Evolutionary conservation across 108 stramenopile genomes (phyloP).

Genomic region (Seminavis robusta): DNA sequence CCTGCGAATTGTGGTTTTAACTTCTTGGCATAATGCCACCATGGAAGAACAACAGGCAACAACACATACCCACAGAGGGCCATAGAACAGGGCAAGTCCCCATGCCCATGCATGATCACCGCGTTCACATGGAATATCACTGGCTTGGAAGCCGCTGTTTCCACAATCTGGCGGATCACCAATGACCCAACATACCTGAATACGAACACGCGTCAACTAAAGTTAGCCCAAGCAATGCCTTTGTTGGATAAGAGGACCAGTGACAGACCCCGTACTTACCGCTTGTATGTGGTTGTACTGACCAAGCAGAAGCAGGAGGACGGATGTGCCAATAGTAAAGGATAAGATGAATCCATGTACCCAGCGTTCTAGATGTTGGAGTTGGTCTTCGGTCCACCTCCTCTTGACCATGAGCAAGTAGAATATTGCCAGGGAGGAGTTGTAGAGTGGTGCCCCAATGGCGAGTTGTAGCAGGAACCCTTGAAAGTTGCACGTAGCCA

Average conservation of each 20-base stretch:
- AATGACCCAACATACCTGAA: conserved; percentile 36
- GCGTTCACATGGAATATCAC: conserved; percentile 25
- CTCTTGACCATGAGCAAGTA: conserved; percentile 39
- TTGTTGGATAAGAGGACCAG: too few relatives aligned
- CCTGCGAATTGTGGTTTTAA: conserved; percentile 5
- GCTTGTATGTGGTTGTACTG: conserved; percentile 25
- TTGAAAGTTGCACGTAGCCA: conserved; percentile 39
- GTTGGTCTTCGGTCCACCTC: conserved; percentile 24
- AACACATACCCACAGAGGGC: conserved; percentile 29
- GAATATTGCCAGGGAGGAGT: conserved; percentile 34
- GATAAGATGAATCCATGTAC: conserved; percentile 17
- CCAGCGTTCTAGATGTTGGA: conserved; percentile 15
- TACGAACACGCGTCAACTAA: too few relatives aligned
- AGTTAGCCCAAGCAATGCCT: too few relatives aligned
- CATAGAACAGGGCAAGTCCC: conserved; percentile 30
- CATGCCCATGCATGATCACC: conserved; percentile 29
- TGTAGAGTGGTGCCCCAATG: conserved; percentile 32
- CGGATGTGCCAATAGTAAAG: conserved; percentile 25
- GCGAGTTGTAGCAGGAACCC: conserved; percentile 50
- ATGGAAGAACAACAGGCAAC: conserved; percentile 14
- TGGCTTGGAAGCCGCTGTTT: conserved; percentile 3
- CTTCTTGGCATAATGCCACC: conserved; percentile 11
- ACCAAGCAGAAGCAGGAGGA: conserved; percentile 13
- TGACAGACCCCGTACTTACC: too few relatives aligned
- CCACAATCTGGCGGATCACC: conserved; percentile 29